phyloP scores from a whole-genome alignment of 345 rosid genomes.

The Hibiscus trionum region DNA sequence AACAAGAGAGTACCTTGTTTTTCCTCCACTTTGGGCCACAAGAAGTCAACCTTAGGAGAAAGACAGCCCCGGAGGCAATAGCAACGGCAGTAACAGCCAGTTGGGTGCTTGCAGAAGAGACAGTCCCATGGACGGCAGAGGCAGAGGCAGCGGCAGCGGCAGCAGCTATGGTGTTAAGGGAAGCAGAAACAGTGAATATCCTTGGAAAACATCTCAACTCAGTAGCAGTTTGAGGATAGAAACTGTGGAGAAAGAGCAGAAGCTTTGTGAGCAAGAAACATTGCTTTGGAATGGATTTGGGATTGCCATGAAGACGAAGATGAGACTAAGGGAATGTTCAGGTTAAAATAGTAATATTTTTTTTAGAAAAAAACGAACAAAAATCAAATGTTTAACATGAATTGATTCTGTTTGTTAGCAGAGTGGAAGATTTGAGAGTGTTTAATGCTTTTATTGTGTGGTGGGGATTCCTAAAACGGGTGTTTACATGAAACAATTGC shows the following conservation, averaged over 20 bases:
- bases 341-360: too few species aligned
- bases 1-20: constrained; percentile 34
- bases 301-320: constrained; percentile 5
- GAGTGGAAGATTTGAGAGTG: background rate
- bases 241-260: constrained; percentile 12
- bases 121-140: constrained; percentile 43
- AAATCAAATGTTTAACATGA: background rate
- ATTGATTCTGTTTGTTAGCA: background rate
- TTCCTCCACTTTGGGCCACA: constrained; percentile 62
- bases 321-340: background rate
- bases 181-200: constrained; percentile 27
- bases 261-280: constrained; percentile 8
- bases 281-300: background rate
- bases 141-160: constrained; percentile 28
- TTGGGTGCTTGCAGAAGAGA: constrained; percentile 54
- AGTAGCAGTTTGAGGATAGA: constrained; percentile 2
- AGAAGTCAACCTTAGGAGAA: constrained; percentile 60
- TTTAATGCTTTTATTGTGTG: background rate
- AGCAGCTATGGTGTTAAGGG: constrained; percentile 42
- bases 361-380: background rate
- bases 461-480: background rate
- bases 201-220: constrained; percentile 25
- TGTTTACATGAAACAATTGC: background rate
- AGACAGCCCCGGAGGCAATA: constrained; percentile 78
- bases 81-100: constrained; percentile 63